Conservation (phyloP, 2,329 filamentous ascomycete genomes). For the Botrytis medusae region DNA sequence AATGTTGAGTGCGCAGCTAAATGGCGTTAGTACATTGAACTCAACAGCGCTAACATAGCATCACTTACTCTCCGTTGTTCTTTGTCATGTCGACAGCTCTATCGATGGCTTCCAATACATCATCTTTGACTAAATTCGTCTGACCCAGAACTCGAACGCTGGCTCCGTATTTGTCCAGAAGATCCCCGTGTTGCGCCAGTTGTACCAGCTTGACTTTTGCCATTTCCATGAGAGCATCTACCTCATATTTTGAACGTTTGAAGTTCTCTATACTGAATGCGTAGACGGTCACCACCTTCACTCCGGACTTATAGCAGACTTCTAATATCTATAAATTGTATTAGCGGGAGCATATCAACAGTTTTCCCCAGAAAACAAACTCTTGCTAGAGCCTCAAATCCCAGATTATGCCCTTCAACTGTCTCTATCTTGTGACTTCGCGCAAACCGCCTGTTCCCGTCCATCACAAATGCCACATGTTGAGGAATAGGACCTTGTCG, state of each 20-base stretch:
- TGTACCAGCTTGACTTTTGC: constrained; percentile 93
- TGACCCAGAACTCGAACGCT: constrained; percentile 83
- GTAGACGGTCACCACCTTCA: constrained; percentile 96
- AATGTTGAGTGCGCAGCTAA: constrained; percentile 74
- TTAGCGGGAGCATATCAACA: constrained; percentile 25
- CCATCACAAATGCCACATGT: constrained; percentile 99
- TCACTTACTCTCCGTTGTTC: constrained; percentile 71
- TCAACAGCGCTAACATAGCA: not conserved
- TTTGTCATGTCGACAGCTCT: constrained; percentile 82
- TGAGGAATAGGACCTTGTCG: constrained; percentile 89
- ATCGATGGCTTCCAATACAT: constrained; percentile 87
- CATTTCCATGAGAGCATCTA: constrained; percentile 96
- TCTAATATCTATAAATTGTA: constrained; percentile 69
- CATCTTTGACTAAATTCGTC: constrained; percentile 76
- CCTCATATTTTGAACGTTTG: constrained; percentile 93
- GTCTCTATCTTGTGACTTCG: constrained; percentile 90
- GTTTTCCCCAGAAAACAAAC: constrained; percentile 48
- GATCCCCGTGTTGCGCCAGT: constrained; percentile 86
- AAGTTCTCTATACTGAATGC: constrained; percentile 99
- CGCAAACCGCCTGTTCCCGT: constrained; percentile 93
- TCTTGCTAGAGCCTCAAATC: constrained; percentile 89
- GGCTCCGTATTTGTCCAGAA: constrained; percentile 90
- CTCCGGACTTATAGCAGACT: constrained; percentile 96
- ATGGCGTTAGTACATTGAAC: not conserved
- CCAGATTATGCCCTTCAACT: constrained; percentile 91